Evolutionary conservation across 208 protist genomes (phyloP).

Genomic region (Wallacemonas sp.): DNA sequence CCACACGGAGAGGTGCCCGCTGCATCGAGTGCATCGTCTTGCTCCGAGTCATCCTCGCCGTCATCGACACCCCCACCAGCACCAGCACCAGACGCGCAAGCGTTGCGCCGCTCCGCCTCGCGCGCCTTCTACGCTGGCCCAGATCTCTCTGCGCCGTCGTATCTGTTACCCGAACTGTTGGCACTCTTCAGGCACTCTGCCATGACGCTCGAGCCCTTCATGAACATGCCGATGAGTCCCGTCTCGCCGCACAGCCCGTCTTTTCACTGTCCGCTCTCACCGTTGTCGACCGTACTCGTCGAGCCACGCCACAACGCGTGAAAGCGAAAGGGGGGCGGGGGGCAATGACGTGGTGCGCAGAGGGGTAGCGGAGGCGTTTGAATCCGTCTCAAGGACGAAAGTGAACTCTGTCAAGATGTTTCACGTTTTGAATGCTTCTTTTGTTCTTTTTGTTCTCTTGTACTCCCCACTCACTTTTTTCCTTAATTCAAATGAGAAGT

Average conservation of each 20-base stretch:
- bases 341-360: no score
- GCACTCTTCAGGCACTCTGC: slow-evolving; percentile 40
- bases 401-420: no score
- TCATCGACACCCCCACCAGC: background rate
- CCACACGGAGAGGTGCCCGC: no score
- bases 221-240: slow-evolving; percentile 10
- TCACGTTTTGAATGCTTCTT: no score
- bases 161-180: slow-evolving; percentile 42
- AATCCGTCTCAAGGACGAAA: no score
- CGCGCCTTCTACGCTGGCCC: background rate
- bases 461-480: background rate
- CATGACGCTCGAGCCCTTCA: slow-evolving; percentile 26
- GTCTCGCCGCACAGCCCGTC: background rate
- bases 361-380: no score
- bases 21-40: no score
- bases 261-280: background rate
- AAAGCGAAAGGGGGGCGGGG: no score
- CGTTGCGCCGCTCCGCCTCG: background rate
- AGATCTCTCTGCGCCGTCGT: slow-evolving; percentile 44
- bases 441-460: background rate
- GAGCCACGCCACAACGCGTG: slow-evolving; percentile 21
- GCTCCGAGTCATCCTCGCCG: background rate
- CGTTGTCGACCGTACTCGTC: slow-evolving; percentile 21
- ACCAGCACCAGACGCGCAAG: no score
- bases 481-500: background rate